Evolutionary conservation across 495 filamentous ascomycete species (phyloP).

Genomic region (Talaromyces adpressus): DNA sequence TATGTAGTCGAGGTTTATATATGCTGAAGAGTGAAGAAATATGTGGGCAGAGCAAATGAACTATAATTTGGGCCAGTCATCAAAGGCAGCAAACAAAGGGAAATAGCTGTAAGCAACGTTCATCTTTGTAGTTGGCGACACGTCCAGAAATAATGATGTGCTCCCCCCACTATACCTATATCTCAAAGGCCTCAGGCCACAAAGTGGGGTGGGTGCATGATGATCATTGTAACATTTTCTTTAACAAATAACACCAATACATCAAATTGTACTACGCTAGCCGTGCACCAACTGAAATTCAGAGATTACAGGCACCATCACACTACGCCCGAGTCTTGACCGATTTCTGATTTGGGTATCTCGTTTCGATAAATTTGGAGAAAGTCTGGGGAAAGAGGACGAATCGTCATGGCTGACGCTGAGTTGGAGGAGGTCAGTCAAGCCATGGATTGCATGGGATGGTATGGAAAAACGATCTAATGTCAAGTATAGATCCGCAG

Average conservation of each 20-base stretch:
- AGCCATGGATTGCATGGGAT: not conserved
- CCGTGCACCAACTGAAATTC: not conserved
- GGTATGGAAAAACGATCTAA: not conserved
- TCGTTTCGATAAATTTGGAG: not conserved
- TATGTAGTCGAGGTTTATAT: no score
- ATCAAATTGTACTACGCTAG: not conserved
- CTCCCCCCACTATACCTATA: no score
- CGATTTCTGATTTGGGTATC: not conserved
- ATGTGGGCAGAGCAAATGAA: no score
- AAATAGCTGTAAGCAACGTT: no score
- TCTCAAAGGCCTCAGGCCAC: slow-evolving; percentile 3
- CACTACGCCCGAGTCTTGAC: not conserved
- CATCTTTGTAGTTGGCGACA: no score
- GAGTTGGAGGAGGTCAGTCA: slow-evolving; percentile 69
- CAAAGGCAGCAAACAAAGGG: no score
- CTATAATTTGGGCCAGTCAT: no score
- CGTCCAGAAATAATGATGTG: no score
- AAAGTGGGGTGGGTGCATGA: slow-evolving; percentile 5
- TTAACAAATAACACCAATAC: not conserved
- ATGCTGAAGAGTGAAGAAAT: no score
- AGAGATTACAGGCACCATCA: not conserved
- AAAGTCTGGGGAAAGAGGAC: not conserved
- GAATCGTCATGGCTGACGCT: slow-evolving; percentile 63
- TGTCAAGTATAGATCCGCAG: slow-evolving; percentile 60
- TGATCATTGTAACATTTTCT: not conserved